These are phyloP conservation scores for Blastocystis sp. DNA, from an alignment of 352 stramenopile genomes.

Conservation along the genomic window DNA sequence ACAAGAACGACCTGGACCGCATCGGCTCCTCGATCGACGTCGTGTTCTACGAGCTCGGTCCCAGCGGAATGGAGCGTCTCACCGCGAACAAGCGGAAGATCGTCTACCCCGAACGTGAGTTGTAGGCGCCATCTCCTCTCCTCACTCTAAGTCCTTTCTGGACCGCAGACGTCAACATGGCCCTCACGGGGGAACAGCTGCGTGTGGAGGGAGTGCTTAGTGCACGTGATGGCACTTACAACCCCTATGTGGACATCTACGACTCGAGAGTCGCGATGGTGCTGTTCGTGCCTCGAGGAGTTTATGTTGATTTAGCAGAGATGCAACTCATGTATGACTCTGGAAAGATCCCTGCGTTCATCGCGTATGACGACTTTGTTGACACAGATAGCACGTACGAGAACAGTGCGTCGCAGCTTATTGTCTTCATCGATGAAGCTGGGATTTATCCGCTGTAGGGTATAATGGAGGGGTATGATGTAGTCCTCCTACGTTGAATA, in stretches of 20 bases:
- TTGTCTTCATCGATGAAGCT: constrained; percentile 37
- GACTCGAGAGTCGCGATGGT: neutral
- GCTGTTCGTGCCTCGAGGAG: neutral
- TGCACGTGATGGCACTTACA: constrained; percentile 22
- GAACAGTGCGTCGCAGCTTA: neutral
- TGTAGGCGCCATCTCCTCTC: neutral
- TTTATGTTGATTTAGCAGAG: constrained; percentile 34
- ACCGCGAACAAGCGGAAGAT: neutral
- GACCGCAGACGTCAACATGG: neutral
- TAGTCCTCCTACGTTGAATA: constrained; percentile 12
- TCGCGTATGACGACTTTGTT: neutral
- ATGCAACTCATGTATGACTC: constrained; percentile 5
- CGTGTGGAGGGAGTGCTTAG: neutral
- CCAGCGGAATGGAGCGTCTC: neutral
- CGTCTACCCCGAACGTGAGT: constrained; percentile 32
- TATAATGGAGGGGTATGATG: neutral
- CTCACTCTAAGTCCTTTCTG: neutral
- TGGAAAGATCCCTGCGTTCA: neutral
- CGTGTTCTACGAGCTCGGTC: neutral
- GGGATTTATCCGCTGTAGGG: constrained; percentile 15
- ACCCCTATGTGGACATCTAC: neutral
- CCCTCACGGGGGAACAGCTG: neutral
- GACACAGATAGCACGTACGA: neutral
- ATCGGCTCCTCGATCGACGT: neutral
- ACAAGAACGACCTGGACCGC: neutral